These are phyloP conservation scores for Chaetomium sp. DNA, from an alignment of 2,329 filamentous ascomycete species.

Conservation along the genomic window DNA sequence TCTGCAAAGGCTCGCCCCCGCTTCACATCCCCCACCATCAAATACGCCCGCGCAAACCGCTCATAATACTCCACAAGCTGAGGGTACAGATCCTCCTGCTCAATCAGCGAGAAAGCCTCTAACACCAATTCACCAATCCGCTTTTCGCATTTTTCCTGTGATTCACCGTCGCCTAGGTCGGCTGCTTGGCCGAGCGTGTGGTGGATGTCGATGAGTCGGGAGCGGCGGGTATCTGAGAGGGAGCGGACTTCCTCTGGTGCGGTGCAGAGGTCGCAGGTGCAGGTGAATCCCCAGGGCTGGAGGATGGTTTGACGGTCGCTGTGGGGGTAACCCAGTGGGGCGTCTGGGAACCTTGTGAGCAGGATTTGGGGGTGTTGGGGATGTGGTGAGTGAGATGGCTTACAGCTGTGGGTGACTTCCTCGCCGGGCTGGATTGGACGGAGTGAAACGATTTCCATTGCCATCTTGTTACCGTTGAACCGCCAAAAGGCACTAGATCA, in stretches of 20 bases:
- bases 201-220: slow-evolving; percentile 23
- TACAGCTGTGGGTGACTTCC: slow-evolving; percentile 24
- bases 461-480: slow-evolving; percentile 16
- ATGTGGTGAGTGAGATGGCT: neutral
- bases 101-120: slow-evolving; percentile 21
- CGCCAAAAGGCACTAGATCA: slow-evolving; percentile 20
- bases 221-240: slow-evolving; percentile 19
- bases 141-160: neutral
- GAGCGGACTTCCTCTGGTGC: slow-evolving; percentile 4
- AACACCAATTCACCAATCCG: slow-evolving; percentile 12
- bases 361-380: neutral
- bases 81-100: slow-evolving; percentile 23
- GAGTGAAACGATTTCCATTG: slow-evolving; percentile 22
- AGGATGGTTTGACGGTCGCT: slow-evolving; percentile 17
- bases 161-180: neutral
- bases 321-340: slow-evolving; percentile 19
- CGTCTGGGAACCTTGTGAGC: slow-evolving; percentile 15
- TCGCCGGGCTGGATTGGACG: slow-evolving; percentile 19
- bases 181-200: slow-evolving; percentile 8
- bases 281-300: slow-evolving; percentile 24
- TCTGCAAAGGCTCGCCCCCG: slow-evolving; percentile 14
- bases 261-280: slow-evolving; percentile 22
- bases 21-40: slow-evolving; percentile 13
- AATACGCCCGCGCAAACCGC: slow-evolving; percentile 23
- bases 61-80: slow-evolving; percentile 26